Evolutionary conservation across 164 flowering plant genomes (phyloP).

Genomic region (Malania oleifera): DNA sequence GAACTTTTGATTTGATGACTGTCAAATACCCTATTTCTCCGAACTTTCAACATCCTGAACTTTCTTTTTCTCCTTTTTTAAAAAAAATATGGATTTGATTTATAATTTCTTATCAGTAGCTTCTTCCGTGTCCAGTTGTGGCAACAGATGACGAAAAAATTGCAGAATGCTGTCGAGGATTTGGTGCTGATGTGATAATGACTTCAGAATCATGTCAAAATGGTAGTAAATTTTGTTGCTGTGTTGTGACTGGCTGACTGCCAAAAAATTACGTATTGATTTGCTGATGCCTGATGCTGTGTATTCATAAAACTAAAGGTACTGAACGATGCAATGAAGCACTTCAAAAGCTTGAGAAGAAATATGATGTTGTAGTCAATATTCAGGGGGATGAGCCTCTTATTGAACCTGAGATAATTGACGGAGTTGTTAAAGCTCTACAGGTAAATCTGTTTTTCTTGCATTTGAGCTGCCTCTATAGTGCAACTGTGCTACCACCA

Average conservation of each 20-base stretch:
- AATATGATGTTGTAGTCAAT: conserved; percentile 91
- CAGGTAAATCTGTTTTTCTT: conserved; percentile 40
- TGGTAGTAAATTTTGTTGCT: conserved; percentile 42
- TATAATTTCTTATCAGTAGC: not conserved
- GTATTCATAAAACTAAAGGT: conserved; percentile 33
- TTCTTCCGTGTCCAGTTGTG: conserved; percentile 49
- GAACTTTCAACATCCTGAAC: too few relatives aligned
- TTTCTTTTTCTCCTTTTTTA: too few relatives aligned
- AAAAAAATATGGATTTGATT: too few relatives aligned
- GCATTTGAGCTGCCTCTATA: too few relatives aligned
- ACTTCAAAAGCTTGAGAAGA: conserved; percentile 69
- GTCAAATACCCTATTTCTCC: too few relatives aligned
- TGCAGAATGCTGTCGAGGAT: conserved; percentile 86
- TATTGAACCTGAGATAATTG: conserved; percentile 95
- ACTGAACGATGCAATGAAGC: conserved; percentile 96
- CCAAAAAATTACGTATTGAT: too few relatives aligned
- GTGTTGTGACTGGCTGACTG: not conserved
- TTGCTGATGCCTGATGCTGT: not conserved
- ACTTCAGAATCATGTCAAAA: conserved; percentile 87
- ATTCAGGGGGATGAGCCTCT: conserved; percentile 99
- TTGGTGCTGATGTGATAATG: conserved; percentile 96
- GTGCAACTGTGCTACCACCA: too few relatives aligned
- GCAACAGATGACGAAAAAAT: conserved; percentile 94
- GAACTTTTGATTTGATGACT: too few relatives aligned
- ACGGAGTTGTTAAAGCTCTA: conserved; percentile 83